Evolutionary conservation across 1,139 yeast species (phyloP).

Genomic region (Blastobotrys aristatus): DNA sequence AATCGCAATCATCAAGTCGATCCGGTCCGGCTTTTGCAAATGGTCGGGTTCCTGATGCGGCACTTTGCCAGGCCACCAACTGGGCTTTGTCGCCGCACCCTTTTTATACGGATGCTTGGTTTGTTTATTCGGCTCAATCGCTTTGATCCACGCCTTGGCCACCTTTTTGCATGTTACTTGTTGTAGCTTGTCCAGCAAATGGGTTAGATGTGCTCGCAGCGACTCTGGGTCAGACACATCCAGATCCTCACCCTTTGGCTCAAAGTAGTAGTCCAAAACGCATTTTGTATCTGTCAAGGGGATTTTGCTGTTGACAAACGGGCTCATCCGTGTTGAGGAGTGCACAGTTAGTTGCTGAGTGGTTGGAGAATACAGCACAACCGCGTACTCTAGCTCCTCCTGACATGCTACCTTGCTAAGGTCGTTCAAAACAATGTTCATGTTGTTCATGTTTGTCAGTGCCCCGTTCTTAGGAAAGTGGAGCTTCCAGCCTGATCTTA

Average conservation of each 20-base stretch:
- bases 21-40: slow-evolving; percentile 52
- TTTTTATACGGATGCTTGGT: slow-evolving; percentile 56
- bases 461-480: no score
- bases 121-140: slow-evolving; percentile 64
- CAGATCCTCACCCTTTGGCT: neutral
- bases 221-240: neutral
- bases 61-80: slow-evolving; percentile 65
- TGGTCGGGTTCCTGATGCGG: slow-evolving; percentile 74
- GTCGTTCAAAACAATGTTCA: no score
- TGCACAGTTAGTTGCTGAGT: neutral
- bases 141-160: slow-evolving; percentile 64
- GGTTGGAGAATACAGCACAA: neutral
- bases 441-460: no score
- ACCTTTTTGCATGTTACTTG: slow-evolving; percentile 57
- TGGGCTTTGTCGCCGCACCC: slow-evolving; percentile 47
- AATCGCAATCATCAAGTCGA: slow-evolving; percentile 45
- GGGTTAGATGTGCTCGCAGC: neutral
- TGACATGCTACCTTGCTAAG: no score
- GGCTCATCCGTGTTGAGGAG: neutral
- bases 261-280: neutral
- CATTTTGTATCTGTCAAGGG: neutral
- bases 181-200: slow-evolving; percentile 33
- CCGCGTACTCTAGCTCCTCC: neutral
- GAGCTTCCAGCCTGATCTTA: no score
- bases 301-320: neutral